Evolutionary conservation across 495 filamentous ascomycete species (phyloP), one percentile per base, ranked within the genome.

Genomic region (Hamigera avellanea): DNA sequence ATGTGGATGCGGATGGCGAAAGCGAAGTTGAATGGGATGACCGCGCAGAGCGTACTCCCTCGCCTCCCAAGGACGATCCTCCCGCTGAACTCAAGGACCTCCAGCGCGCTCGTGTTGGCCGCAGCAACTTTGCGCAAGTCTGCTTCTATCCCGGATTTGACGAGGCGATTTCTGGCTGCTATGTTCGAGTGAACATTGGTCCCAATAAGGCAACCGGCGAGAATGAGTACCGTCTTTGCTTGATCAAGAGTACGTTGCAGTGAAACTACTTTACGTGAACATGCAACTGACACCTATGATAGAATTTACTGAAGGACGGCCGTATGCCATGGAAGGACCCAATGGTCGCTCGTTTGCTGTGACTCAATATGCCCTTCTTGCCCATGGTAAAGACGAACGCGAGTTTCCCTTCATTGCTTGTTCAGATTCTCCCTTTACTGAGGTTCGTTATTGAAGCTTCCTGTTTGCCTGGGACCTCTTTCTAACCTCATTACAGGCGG

Each of bases 61-160:
- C 58, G 12, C 38, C 52, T 6, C 56, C 64, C 9, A 70, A 66
- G 31, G 67, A 76, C 29, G 73, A 79, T 33, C 67, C 66, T 14
- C 79, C 73, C 9, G 77, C 82, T 9, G 75, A 78, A 8, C 66
- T 94, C n/a, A 62, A 69, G 2, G 86, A 98, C 49, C 70, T 93
- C 42, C 81, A 95, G 46, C 77, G 81, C 32, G 71, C 83, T 40
- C 76, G 83, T 39, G 68, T 98, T 40, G 84, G 88, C 14, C 74
- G 93, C 23, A 75, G 64, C 41, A 80, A 82, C 45, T 87, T 96
- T 46, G 78, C 78, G 4, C 73, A 83, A 49, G 79, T 93, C 28
- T 93, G 84, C 64, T 95, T 91, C 64, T 84, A 83, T 42, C 91
- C 91, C 14, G 80, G 79, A 8, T 94, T 99, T 38, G 80, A 87